Percentiles rank a stretch among this genome's conserved stretches.
phyloP scores from a whole-genome alignment of 176 grass and related monocot species.

The Themeda triandra region DNA sequence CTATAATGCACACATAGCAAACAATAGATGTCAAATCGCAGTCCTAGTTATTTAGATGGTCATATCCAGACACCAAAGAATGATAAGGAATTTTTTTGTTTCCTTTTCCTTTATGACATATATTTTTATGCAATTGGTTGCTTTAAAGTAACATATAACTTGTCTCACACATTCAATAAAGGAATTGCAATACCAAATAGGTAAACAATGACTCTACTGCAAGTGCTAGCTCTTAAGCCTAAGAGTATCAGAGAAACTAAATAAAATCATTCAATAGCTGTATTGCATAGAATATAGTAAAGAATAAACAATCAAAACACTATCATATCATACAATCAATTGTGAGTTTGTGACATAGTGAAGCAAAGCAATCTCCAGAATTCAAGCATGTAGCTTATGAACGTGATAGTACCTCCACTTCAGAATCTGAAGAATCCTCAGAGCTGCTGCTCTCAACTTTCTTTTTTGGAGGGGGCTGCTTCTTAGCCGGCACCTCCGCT shows the following conservation, averaged over 20 bases:
- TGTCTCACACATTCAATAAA: not conserved
- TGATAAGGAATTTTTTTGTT: not conserved
- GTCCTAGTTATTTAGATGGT: not conserved
- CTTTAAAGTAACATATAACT: too few species aligned
- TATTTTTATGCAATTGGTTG: not conserved
- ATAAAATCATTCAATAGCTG: not conserved
- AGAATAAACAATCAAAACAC: not conserved
- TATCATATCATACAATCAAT: not conserved
- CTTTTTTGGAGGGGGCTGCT: conserved; percentile 61
- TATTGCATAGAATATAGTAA: not conserved
- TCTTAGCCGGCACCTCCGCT: conserved; percentile 56
- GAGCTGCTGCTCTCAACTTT: conserved; percentile 60
- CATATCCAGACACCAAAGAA: not conserved
- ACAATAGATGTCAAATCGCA: not conserved
- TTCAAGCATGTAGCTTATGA: conserved; percentile 19
- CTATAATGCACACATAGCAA: not conserved
- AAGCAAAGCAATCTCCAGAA: not conserved
- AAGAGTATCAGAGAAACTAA: not conserved
- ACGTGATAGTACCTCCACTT: conserved; percentile 57
- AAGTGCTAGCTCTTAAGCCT: not conserved
- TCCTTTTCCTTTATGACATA: not conserved
- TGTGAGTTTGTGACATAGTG: not conserved
- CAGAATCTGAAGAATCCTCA: conserved; percentile 60
- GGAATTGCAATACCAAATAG: not conserved
- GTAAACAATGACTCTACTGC: not conserved